Conservation (phyloP, 2,329 filamentous ascomycete genomes). For the Penicillium sp. region DNA sequence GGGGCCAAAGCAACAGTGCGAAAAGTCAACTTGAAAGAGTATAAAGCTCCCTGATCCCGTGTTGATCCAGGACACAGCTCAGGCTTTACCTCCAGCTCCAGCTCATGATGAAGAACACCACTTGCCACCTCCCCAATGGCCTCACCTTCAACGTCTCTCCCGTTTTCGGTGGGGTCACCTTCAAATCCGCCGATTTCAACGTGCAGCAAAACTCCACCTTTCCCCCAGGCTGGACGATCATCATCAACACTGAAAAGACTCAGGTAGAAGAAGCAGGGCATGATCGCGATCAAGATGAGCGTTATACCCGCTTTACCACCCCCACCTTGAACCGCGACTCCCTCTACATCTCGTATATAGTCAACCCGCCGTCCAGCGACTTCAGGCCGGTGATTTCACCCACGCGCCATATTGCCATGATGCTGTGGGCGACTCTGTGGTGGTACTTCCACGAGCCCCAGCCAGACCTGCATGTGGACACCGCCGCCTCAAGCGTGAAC, state of each 20-base stretch:
- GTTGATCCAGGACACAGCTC: not conserved
- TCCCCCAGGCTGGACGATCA: constrained; percentile 86
- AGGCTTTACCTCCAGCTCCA: not conserved
- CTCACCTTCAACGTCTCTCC: constrained; percentile 78
- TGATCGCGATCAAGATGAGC: constrained; percentile 21
- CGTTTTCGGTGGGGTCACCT: constrained; percentile 88
- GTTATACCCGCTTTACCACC: constrained; percentile 59
- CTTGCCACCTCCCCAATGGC: constrained; percentile 75
- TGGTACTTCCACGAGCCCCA: constrained; percentile 95
- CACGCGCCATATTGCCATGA: constrained; percentile 90
- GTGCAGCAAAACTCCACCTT: constrained; percentile 60
- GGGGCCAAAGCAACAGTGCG: constrained; percentile 4
- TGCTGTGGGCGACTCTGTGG: constrained; percentile 90
- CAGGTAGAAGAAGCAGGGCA: constrained; percentile 12
- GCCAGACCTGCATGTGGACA: constrained; percentile 66
- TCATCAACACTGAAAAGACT: constrained; percentile 68
- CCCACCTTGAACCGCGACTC: constrained; percentile 79
- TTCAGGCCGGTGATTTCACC: constrained; percentile 79
- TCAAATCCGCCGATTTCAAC: constrained; percentile 78
- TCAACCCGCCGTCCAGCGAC: constrained; percentile 75
- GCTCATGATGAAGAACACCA: constrained; percentile 29
- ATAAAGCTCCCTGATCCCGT: not conserved
- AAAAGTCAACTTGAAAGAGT: constrained; percentile 1
- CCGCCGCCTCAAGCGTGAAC: constrained; percentile 64
- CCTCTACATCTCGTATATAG: constrained; percentile 89